Evolutionary conservation across 352 stramenopile species (phyloP).

Genomic region (Bremia lactucae): DNA sequence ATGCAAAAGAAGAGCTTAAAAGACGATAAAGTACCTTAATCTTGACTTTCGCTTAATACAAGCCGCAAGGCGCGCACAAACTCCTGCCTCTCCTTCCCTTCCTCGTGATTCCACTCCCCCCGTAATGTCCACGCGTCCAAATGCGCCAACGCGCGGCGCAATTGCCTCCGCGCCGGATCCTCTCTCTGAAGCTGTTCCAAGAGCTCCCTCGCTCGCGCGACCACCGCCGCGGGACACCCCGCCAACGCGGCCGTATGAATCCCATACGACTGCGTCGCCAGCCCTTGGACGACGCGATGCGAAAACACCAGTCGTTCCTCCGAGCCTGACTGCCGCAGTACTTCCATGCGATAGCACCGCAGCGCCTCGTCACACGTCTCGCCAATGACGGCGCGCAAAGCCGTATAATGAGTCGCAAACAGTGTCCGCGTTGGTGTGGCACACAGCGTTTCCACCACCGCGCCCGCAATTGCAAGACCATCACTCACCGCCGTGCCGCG

Average conservation of each 20-base stretch:
- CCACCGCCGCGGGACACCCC: constrained; percentile 39
- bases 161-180: no score
- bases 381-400: constrained; percentile 33
- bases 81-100: no score
- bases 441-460: constrained; percentile 63
- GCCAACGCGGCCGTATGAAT: constrained; percentile 67
- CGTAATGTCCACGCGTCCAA: no score
- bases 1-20: no score
- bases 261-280: constrained; percentile 66
- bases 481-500: constrained; percentile 72
- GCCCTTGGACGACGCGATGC: constrained; percentile 56
- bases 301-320: constrained; percentile 50
- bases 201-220: constrained; percentile 41
- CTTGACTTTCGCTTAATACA: no score
- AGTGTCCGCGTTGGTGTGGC: constrained; percentile 45
- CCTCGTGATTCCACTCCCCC: no score
- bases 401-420: constrained; percentile 83
- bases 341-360: constrained; percentile 61
- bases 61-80: no score
- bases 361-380: constrained; percentile 23
- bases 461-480: constrained; percentile 66
- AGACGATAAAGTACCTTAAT: no score
- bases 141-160: no score
- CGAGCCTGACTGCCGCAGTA: constrained; percentile 28
- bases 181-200: no score